Base-by-base conservation (phyloP, 176 grass and related monocot genomes). In the Juncus effusus region DNA sequence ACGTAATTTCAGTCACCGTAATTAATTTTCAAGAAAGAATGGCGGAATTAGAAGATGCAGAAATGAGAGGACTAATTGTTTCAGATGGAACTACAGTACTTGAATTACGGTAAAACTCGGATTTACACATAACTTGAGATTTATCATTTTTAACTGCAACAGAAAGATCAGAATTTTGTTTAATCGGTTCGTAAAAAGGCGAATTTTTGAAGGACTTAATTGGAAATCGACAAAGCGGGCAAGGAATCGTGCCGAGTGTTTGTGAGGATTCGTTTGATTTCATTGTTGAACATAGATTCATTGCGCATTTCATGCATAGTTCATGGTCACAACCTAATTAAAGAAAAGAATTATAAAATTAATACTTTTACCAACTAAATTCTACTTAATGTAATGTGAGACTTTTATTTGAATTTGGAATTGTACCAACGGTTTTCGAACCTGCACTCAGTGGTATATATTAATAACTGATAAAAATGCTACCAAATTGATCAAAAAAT, bases 151-250 rank as follows among this genome's bases (percentile, higher is more conserved):
- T 76, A 42, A 5, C 13, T 49, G 7, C 16, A 54, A 55, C 64
- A 66, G 38, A 14, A 2, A 66, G 42, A 72, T 60, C 59, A 45
- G 10, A 40, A 12, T 78, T 65, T 2, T 47, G 39, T 11, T 79
- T 70, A 0, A 72, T 79, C 11, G 11, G 54, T 14, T 35, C 47
- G 44, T 10, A 72, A 28, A 38, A 70, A 0, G 84, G 58, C 11
- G 66, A 72, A 38, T 73, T 88, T 47, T 59, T 75, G 80, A 99
- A 99, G 14, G 88, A 73, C 62, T 77, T 45, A 45, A 99, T 84
- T 50, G 80, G 82, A 36, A 74, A 82, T 14, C 94, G 83, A 73
- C 94, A 99, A 56, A 99, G 80, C 50, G 94, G 94, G 67, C 94
- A 99, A n/a, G 94, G 88, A 63, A 99, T 82, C 42, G 57, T 65